A percentile compares a stretch with the other conserved stretches of the same genome.
phyloP scores from a whole-genome alignment of 2,329 filamentous ascomycete genomes.

The Neocucurbitaria cava region DNA sequence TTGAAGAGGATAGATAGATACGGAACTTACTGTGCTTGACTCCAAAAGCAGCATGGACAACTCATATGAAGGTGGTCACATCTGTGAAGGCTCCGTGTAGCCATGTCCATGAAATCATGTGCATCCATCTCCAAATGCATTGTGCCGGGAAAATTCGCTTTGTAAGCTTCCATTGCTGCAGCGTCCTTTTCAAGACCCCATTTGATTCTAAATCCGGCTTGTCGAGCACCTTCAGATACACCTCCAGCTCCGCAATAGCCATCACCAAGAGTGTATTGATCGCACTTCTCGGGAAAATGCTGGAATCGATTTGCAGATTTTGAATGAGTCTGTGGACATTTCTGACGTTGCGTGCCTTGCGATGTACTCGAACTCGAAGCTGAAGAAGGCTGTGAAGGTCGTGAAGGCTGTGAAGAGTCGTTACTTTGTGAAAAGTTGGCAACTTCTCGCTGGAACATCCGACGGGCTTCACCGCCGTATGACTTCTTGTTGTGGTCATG shows the following conservation, averaged over 20 bases:
- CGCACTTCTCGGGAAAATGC: background rate
- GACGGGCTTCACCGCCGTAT: constrained; percentile 16
- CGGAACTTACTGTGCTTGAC: constrained; percentile 22
- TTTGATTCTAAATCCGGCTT: constrained; percentile 14
- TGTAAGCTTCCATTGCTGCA: constrained; percentile 18
- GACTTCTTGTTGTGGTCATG: constrained; percentile 7
- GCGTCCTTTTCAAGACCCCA: constrained; percentile 30
- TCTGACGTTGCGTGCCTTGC: no score
- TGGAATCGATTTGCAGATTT: background rate
- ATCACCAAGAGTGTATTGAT: constrained; percentile 21
- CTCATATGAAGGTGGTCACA: constrained; percentile 25
- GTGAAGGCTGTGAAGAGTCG: background rate
- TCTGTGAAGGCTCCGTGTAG: background rate
- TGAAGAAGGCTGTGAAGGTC: background rate
- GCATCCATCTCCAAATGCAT: constrained; percentile 16
- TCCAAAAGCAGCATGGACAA: constrained; percentile 26
- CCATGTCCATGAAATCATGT: constrained; percentile 16
- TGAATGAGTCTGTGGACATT: background rate
- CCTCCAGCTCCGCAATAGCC: constrained; percentile 33
- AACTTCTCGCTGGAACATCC: constrained; percentile 13
- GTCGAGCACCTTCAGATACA: constrained; percentile 24
- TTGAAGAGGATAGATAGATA: background rate
- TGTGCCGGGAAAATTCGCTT: constrained; percentile 14
- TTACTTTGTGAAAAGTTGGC: background rate
- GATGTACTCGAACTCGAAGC: background rate